Conservation (phyloP, 23 red algal genomes). For the Gracilaria domingensis region DNA sequence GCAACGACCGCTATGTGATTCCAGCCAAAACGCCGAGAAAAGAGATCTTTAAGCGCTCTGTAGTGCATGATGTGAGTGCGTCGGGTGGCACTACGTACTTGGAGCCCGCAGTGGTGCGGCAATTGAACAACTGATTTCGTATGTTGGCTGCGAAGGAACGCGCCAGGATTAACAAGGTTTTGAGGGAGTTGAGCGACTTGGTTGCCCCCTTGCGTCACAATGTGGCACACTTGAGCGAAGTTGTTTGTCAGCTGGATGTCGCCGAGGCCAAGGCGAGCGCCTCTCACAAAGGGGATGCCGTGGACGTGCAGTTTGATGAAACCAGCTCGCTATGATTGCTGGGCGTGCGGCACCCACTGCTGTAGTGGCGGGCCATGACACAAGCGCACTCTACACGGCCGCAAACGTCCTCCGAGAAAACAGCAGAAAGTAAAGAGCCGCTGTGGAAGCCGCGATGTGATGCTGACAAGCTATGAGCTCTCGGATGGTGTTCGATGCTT, state of each 20-base stretch:
- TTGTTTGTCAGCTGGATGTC: conserved; percentile 70
- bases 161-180: conserved; percentile 58
- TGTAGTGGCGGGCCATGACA: too few species aligned
- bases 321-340: conserved; percentile 43
- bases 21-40: conserved; percentile 80
- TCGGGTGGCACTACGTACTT: conserved; percentile 81
- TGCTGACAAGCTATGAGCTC: too few species aligned
- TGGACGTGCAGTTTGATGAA: conserved; percentile 64
- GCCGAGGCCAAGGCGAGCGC: conserved; percentile 77
- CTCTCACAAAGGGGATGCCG: conserved; percentile 48
- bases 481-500: conserved; percentile 63
- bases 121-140: conserved; percentile 64
- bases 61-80: too few species aligned
- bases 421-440: not conserved
- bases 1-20: conserved; percentile 92
- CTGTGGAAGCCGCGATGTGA: conserved; percentile 44
- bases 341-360: conserved; percentile 80
- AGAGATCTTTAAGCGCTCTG: conserved; percentile 52
- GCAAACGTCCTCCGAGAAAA: not conserved
- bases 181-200: too few species aligned
- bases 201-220: conserved; percentile 55
- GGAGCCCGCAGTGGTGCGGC: conserved; percentile 77
- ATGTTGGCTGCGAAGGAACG: conserved; percentile 74
- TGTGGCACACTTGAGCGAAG: conserved; percentile 18
- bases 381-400: too few species aligned